These are phyloP conservation scores for Daedalea quercina DNA, from an alignment of 768 basidiomycete genomes.

Conservation along the genomic window DNA sequence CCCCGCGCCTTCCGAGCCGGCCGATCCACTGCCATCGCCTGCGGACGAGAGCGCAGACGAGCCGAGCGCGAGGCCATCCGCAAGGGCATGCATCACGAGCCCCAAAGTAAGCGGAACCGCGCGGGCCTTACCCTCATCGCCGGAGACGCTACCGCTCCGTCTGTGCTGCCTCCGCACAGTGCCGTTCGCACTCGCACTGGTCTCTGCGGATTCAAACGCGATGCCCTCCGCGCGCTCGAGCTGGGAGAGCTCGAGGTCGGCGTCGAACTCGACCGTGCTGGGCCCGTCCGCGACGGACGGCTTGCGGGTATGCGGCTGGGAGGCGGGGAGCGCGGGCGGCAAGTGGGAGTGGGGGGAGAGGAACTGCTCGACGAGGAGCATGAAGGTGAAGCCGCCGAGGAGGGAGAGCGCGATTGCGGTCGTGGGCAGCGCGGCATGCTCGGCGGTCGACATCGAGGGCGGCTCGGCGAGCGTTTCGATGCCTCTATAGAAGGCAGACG, in stretches of 20 bases:
- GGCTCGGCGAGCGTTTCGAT: slow-evolving; percentile 48
- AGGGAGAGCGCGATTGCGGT: slow-evolving; percentile 56
- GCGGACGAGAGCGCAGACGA: slow-evolving; percentile 49
- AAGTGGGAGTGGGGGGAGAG: slow-evolving; percentile 43
- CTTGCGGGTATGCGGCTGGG: slow-evolving; percentile 24
- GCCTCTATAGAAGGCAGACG: slow-evolving; percentile 51
- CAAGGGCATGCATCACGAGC: slow-evolving; percentile 78
- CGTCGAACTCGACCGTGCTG: slow-evolving; percentile 47
- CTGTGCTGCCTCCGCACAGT: slow-evolving; percentile 8
- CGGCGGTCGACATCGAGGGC: slow-evolving; percentile 3
- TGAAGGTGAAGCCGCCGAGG: slow-evolving; percentile 52
- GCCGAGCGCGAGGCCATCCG: slow-evolving; percentile 91
- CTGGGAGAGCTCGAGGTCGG: slow-evolving; percentile 55
- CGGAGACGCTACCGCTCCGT: neutral
- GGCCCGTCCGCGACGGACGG: slow-evolving; percentile 14
- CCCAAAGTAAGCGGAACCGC: slow-evolving; percentile 80
- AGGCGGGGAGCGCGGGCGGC: slow-evolving; percentile 8
- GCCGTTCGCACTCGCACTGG: slow-evolving; percentile 10
- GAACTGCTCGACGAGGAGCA: slow-evolving; percentile 66
- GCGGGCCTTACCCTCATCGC: slow-evolving; percentile 24
- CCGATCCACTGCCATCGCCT: slow-evolving; percentile 11
- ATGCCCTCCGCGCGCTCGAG: slow-evolving; percentile 38
- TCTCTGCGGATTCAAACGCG: neutral
- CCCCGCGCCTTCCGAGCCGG: slow-evolving; percentile 22
- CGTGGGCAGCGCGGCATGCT: slow-evolving; percentile 37